Evolutionary conservation across 2,329 filamentous ascomycete genomes (phyloP).

Genomic region (Rugonectria rugulosa): DNA sequence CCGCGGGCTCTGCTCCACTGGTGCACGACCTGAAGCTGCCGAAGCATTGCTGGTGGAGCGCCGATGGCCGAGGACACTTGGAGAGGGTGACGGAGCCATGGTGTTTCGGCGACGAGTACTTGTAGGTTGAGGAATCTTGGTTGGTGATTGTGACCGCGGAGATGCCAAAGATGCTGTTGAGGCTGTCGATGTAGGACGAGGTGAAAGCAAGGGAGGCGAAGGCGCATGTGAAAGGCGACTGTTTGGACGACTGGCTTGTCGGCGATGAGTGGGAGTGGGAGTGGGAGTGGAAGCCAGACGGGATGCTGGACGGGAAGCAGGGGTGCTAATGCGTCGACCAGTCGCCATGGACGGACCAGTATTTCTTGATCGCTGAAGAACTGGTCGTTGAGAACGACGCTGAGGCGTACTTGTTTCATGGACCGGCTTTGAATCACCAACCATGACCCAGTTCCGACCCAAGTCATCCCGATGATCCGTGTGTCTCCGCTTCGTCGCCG

Average conservation of each 20-base stretch:
- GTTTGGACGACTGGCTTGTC: constrained; percentile 42
- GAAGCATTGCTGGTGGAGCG: constrained; percentile 56
- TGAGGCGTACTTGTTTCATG: constrained; percentile 35
- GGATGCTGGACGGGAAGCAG: constrained; percentile 35
- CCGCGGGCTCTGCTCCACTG: constrained; percentile 53
- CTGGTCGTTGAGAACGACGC: constrained; percentile 34
- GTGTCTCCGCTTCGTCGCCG: constrained; percentile 62
- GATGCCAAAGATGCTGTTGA: constrained; percentile 42
- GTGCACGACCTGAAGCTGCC: constrained; percentile 45
- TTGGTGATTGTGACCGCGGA: constrained; percentile 48
- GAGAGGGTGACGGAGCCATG: constrained; percentile 24
- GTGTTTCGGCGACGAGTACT: constrained; percentile 19
- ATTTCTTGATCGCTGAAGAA: constrained; percentile 44
- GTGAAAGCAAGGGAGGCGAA: constrained; percentile 26
- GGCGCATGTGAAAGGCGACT: constrained; percentile 53
- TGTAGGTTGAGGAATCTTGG: constrained; percentile 50
- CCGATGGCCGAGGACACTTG: constrained; percentile 43
- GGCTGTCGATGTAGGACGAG: constrained; percentile 41
- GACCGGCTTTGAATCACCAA: constrained; percentile 52
- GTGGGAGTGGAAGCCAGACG: constrained; percentile 43
- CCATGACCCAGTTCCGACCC: constrained; percentile 75
- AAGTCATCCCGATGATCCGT: constrained; percentile 64
- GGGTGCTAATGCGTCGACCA: constrained; percentile 55
- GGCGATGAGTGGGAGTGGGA: constrained; percentile 32
- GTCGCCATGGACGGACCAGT: constrained; percentile 42